Conservation (phyloP, 257 asterid species). For the Mentha longifolia region DNA sequence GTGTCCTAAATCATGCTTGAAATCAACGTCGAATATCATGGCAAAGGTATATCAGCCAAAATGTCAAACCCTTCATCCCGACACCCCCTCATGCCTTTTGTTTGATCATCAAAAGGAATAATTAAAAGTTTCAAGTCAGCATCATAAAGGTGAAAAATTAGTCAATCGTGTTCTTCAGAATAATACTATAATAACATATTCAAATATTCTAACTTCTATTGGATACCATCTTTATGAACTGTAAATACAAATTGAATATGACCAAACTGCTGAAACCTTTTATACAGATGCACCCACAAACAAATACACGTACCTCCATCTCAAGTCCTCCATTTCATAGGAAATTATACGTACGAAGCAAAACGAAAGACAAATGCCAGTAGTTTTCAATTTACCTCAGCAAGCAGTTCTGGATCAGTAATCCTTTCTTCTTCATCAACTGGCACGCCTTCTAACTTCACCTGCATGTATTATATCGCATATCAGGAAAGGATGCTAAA, state of each 20-base stretch:
- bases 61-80: slow-evolving; percentile 1
- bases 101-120: not conserved
- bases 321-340: slow-evolving; percentile 3
- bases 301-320: slow-evolving; percentile 11
- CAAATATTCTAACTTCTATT: slow-evolving; percentile 11
- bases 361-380: slow-evolving; percentile 11
- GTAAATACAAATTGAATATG: not conserved
- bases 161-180: not conserved
- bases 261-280: slow-evolving; percentile 13
- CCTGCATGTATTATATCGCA: slow-evolving; percentile 41
- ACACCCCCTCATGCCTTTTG: not conserved
- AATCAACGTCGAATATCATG: slow-evolving; percentile 10
- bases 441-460: slow-evolving; percentile 71
- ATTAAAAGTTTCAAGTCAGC: not conserved
- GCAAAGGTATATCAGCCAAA: slow-evolving; percentile 13
- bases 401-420: slow-evolving; percentile 73
- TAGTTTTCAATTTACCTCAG: slow-evolving; percentile 67
- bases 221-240: not conserved
- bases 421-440: slow-evolving; percentile 87
- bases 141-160: not conserved
- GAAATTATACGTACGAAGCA: not conserved
- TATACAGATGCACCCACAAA: not conserved
- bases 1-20: not conserved
- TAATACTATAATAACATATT: slow-evolving; percentile 6
- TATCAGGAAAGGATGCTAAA: not conserved